Percentiles rank a stretch among this genome's conserved stretches.
Conservation (phyloP, 1,139 yeast species). For the Hemisphaericaspora lyxosophila region DNA sequence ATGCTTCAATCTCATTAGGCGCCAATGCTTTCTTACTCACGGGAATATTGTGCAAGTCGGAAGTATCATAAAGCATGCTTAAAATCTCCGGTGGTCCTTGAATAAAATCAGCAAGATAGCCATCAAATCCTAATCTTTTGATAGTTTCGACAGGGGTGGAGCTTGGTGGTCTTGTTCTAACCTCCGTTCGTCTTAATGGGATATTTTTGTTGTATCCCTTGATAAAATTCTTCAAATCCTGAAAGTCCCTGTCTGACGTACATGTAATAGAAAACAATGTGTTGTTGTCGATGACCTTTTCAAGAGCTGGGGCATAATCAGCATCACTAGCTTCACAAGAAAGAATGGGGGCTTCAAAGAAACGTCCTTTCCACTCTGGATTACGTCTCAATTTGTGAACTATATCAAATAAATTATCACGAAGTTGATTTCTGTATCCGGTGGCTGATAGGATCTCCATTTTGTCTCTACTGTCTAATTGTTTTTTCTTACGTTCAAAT, state of each 20-base stretch:
- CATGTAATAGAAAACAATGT: conserved; percentile 53
- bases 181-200: conserved; percentile 33
- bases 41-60: conserved; percentile 64
- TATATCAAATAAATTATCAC: conserved; percentile 31
- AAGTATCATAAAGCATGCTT: conserved; percentile 65
- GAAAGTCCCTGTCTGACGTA: conserved; percentile 26
- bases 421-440: conserved; percentile 22
- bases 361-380: conserved; percentile 34
- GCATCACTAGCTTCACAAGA: conserved; percentile 56
- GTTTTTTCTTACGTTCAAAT: conserved; percentile 18
- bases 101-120: conserved; percentile 69
- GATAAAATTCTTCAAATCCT: conserved; percentile 26
- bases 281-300: conserved; percentile 54
- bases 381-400: conserved; percentile 32
- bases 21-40: conserved; percentile 48
- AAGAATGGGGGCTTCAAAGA: conserved; percentile 78
- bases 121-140: conserved; percentile 66
- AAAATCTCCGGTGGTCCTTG: conserved; percentile 76
- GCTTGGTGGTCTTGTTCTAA: conserved; percentile 14
- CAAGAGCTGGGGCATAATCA: conserved; percentile 54
- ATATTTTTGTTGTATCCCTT: conserved; percentile 32
- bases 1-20: conserved; percentile 37
- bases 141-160: conserved; percentile 34
- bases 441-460: conserved; percentile 41
- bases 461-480: conserved; percentile 51